Base-by-base conservation (phyloP, 805 yeast species). In the Brettanomyces sp. region DNA sequence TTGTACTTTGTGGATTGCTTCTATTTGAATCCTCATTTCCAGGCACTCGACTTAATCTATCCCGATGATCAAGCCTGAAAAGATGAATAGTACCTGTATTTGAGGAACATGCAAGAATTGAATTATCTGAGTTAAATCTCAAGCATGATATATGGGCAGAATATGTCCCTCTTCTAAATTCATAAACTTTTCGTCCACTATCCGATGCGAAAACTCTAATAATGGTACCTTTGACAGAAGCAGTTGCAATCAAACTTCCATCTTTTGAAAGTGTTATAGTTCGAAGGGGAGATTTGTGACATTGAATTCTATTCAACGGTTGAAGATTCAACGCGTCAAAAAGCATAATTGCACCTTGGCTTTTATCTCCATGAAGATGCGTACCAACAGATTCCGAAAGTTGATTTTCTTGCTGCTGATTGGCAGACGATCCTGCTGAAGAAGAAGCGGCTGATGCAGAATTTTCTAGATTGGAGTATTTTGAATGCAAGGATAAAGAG, bases 11-110 rank as follows among this genome's bases (percentile, higher is more conserved):
- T 21, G n/a, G 12, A 4, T 14, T n/a, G 14, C 14, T 14, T 8
- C 12, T 11, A 37, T 33, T 32, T 5, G 28, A 35, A 4, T 46
- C 36, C 8, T 41, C n/a, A 8, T 41, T 37, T 23, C 43, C 39
- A 35, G 37, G 22, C 37, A 35, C 14, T n/a, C n/a, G 37, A 35
- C 4, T 35, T n/a, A 35, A 13, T 28, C 9, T 28, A 28, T 28
- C 32, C 11, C 37, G 37, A 42, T 11, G 21, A 33, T 45, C 56
- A 23, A 57, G 52, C 18, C 46, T 47, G 70, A 91, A 93, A 36
- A 93, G 79, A 63, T 93, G 99, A 22, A 93, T 90, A 0, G 99
- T 93, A 39, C 86, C 95, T 21, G 95, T 87, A 2, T 95, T 79
- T 25, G 95, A 83, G 9, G 91, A 79, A 24, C 91, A 96, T n/a